Evolutionary conservation across 2,329 filamentous ascomycete genomes (phyloP), one percentile per base, ranked within the genome.

Genomic region (Neonectria hederae): DNA sequence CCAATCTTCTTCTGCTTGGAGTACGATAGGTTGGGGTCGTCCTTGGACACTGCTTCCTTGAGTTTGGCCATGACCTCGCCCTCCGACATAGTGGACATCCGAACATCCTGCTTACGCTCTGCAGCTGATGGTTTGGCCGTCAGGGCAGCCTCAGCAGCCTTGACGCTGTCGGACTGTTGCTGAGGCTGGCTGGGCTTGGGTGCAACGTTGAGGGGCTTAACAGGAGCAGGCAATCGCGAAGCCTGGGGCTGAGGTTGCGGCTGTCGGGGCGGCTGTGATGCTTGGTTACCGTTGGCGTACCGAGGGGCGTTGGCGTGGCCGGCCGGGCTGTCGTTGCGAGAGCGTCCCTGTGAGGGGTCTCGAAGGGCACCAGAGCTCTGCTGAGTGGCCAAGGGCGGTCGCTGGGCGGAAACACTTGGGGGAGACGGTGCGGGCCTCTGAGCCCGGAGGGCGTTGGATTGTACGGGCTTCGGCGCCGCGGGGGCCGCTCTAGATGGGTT

Each of bases 1-100:
- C 96, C 96, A 79, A 99, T 98, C 86, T 99, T 99, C 87, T 97
- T 97, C 82, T 98, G 96, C 84, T 99, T 99, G 75, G 94, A 95
- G 83, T 99, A 99, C 24, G 94, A 97, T 70, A 97, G 84, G 74
- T 97, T 92, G 57, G 96, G 96, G 76, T 97, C 94, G 65, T 97
- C 94, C 78, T 97, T 97, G 67, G 94, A 97, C 1, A 99, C 96
- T 8, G 96, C 95, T 70, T 97, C 93, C 76, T 94, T 92, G 58
- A 99, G 86, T 77, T 94, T 96, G 69, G 93, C 91, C 96, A 99
- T 99, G 62, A 99, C 96, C 79, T 99, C 95, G 69, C 87, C 91
- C 81, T 99, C 96, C 10, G 93, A 92, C 96, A 99, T 98, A 72
- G 92, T 97, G 40, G 95, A 98, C 94, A 99, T 97, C 76, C 96